Evolutionary conservation across 768 basidiomycete species (phyloP).

Genomic region (Boletus reticulatus): DNA sequence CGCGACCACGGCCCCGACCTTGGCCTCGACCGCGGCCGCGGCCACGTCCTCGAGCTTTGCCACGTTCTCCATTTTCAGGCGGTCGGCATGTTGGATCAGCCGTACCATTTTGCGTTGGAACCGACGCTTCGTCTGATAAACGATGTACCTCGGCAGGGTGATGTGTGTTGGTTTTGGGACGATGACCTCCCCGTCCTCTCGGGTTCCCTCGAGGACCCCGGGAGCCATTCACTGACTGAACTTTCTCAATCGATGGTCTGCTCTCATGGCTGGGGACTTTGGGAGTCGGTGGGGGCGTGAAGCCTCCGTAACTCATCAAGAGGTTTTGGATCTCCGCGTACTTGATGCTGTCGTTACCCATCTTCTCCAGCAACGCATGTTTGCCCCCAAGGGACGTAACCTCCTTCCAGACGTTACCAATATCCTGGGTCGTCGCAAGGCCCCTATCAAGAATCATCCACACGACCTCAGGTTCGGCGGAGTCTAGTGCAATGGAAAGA

Average conservation of each 20-base stretch:
- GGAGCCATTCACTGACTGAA: constrained; percentile 11
- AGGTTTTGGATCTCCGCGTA: constrained; percentile 52
- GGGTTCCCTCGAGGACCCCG: background rate
- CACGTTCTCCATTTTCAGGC: constrained; percentile 32
- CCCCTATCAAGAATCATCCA: constrained; percentile 60
- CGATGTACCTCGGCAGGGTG: background rate
- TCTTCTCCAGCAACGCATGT: constrained; percentile 23
- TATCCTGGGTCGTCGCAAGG: constrained; percentile 49
- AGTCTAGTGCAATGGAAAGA: constrained; percentile 57
- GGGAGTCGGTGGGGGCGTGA: constrained; percentile 44
- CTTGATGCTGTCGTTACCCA: constrained; percentile 32
- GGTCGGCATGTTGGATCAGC: constrained; percentile 7
- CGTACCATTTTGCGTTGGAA: constrained; percentile 11
- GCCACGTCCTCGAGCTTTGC: constrained; percentile 38
- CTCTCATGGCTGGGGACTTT: constrained; percentile 9
- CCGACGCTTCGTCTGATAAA: background rate
- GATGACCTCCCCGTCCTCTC: constrained; percentile 13
- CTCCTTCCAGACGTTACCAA: constrained; percentile 50
- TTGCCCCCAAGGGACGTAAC: constrained; percentile 39
- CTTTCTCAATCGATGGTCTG: constrained; percentile 12
- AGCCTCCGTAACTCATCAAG: constrained; percentile 49
- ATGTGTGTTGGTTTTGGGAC: background rate
- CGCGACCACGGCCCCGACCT: constrained; percentile 37
- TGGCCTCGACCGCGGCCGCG: constrained; percentile 39
- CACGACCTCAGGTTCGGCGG: constrained; percentile 60